Conservation (phyloP, 2,329 filamentous ascomycete species). For the Pseudogymnoascus sp. region DNA sequence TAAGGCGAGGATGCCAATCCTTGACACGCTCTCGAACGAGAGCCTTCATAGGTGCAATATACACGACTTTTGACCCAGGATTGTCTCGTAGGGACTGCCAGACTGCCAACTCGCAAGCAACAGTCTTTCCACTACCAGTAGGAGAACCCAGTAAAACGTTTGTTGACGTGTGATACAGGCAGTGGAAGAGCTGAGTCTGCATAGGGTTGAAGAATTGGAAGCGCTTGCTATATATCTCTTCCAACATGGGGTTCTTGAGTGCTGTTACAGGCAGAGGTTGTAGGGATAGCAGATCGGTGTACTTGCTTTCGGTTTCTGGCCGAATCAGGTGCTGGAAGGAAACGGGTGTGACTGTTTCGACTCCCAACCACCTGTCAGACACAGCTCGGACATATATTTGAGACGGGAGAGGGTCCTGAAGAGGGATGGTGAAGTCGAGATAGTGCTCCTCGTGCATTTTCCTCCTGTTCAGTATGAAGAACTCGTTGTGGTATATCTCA, state of each 20-base stretch:
- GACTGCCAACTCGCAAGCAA: slow-evolving; percentile 94
- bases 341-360: slow-evolving; percentile 89
- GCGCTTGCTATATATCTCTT: slow-evolving; percentile 79
- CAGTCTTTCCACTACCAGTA: slow-evolving; percentile 94
- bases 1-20: slow-evolving; percentile 83
- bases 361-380: slow-evolving; percentile 92
- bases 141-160: slow-evolving; percentile 94
- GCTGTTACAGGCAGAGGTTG: slow-evolving; percentile 84
- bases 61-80: slow-evolving; percentile 94
- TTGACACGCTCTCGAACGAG: slow-evolving; percentile 93
- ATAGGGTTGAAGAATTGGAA: slow-evolving; percentile 99
- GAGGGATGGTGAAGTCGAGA: slow-evolving; percentile 92
- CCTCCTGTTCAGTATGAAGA: slow-evolving; percentile 82
- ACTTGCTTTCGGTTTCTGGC: slow-evolving; percentile 94
- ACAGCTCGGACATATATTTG: slow-evolving; percentile 95
- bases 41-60: slow-evolving; percentile 99
- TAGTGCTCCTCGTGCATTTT: slow-evolving; percentile 96
- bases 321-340: slow-evolving; percentile 98
- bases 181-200: slow-evolving; percentile 98
- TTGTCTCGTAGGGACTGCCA: slow-evolving; percentile 98
- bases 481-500: slow-evolving; percentile 97
- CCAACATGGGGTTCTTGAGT: slow-evolving; percentile 76
- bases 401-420: slow-evolving; percentile 85
- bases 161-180: slow-evolving; percentile 82
- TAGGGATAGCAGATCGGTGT: slow-evolving; percentile 86